phyloP scores from a whole-genome alignment of 1,284 basidiomycete genomes.

The Ceratobasidium sp. region DNA sequence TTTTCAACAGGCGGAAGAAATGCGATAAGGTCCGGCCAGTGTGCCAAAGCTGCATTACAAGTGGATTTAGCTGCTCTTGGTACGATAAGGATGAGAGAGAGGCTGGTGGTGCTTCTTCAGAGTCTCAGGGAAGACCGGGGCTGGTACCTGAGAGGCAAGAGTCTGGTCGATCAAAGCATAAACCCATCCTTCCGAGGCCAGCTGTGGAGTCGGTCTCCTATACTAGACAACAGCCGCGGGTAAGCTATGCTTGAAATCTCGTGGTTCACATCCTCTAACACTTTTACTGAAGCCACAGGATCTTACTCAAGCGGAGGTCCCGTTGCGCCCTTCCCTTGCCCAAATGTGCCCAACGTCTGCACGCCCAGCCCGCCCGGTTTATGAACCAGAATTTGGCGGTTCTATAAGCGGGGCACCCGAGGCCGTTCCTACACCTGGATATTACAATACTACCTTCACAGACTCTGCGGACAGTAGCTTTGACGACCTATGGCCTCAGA shows the following conservation, averaged over 20 bases:
- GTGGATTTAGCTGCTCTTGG: conserved; percentile 7
- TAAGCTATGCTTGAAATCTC: background rate
- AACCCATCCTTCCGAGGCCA: background rate
- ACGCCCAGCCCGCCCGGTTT: too few relatives aligned
- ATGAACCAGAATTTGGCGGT: too few relatives aligned
- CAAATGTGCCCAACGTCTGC: too few relatives aligned
- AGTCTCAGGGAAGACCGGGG: background rate
- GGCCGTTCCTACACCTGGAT: background rate
- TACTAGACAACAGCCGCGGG: background rate
- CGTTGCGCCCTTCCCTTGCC: too few relatives aligned
- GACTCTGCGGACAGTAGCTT: background rate
- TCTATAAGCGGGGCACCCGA: background rate
- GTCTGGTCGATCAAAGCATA: too few relatives aligned
- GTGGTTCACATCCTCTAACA: too few relatives aligned
- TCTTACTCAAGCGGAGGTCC: too few relatives aligned
- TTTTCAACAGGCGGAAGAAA: conserved; percentile 12
- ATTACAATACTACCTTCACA: background rate
- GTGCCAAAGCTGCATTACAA: conserved; percentile 12
- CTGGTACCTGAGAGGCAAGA: too few relatives aligned
- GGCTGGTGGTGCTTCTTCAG: background rate
- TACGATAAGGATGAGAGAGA: background rate
- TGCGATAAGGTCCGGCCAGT: conserved; percentile 5
- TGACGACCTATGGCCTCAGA: conserved; percentile 26
- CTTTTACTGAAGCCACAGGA: too few relatives aligned
- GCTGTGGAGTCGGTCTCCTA: background rate